Percentiles rank a stretch among this genome's conserved stretches.
Conservation (phyloP, 129 eudicot species). For the Pulicaria dysenterica region DNA sequence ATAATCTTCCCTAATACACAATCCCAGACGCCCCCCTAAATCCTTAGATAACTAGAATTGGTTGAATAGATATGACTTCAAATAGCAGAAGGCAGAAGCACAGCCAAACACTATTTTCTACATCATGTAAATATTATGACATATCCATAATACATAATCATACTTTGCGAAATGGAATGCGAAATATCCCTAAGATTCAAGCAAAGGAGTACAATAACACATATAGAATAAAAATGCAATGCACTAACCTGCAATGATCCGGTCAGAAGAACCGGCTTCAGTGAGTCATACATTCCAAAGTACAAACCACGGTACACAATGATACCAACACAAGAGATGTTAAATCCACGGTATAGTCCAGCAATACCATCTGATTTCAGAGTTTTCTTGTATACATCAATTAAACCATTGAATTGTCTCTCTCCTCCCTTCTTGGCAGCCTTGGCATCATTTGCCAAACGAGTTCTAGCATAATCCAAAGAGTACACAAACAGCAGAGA, state of each 20-base stretch:
- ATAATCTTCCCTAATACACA: no score
- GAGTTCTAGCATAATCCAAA: constrained; percentile 63
- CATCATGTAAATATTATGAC: no score
- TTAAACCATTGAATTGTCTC: constrained; percentile 58
- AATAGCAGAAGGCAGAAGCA: no score
- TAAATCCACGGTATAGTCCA: constrained; percentile 59
- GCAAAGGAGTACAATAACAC: no score
- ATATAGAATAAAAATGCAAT: background rate
- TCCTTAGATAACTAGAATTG: no score
- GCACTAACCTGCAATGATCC: constrained; percentile 48
- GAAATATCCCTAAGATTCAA: no score
- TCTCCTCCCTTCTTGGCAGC: constrained; percentile 67
- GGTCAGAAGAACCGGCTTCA: constrained; percentile 54
- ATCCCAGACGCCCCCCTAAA: no score
- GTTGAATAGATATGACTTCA: no score
- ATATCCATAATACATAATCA: no score
- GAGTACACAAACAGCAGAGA: constrained; percentile 61
- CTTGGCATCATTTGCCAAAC: constrained; percentile 61
- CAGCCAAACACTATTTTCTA: no score
- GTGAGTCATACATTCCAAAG: constrained; percentile 62
- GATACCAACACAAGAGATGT: constrained; percentile 60
- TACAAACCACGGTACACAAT: constrained; percentile 63
- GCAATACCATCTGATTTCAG: constrained; percentile 52
- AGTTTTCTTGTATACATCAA: constrained; percentile 65
- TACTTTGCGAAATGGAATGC: no score